Conservation (phyloP, 2,329 filamentous ascomycete species). For the Pseudocercospora vitis region DNA sequence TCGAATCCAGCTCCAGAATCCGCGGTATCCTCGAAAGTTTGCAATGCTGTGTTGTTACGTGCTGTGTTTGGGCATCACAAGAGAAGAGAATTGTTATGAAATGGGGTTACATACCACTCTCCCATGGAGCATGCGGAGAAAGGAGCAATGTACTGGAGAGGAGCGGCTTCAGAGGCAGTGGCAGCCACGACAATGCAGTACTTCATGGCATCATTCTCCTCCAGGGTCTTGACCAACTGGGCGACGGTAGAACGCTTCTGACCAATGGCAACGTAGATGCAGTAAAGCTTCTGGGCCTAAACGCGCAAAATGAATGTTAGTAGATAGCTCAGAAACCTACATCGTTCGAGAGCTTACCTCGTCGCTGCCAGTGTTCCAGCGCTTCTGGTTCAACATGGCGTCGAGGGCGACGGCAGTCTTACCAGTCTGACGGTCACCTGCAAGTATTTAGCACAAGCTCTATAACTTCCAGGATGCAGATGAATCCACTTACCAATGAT, state of each 20-base stretch:
- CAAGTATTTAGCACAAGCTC: too few relatives aligned
- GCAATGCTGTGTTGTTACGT: background rate
- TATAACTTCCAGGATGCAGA: too few relatives aligned
- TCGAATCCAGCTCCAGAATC: too few relatives aligned
- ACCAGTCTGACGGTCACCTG: slow-evolving; percentile 99
- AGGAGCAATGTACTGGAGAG: slow-evolving; percentile 53
- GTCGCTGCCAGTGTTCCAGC: slow-evolving; percentile 85
- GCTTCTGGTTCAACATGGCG: slow-evolving; percentile 98
- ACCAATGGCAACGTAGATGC: slow-evolving; percentile 96
- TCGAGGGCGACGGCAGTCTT: slow-evolving; percentile 99
- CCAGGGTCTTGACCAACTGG: slow-evolving; percentile 98
- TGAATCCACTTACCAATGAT: too few relatives aligned
- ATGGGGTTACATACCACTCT: slow-evolving; percentile 10
- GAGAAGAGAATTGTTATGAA: background rate
- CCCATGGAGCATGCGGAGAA: slow-evolving; percentile 67
- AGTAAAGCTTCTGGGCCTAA: slow-evolving; percentile 99
- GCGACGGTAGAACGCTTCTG: slow-evolving; percentile 99
- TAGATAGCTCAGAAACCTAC: too few relatives aligned
- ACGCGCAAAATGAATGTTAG: too few relatives aligned
- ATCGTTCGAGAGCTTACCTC: too few relatives aligned
- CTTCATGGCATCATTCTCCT: slow-evolving; percentile 99
- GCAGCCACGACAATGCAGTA: slow-evolving; percentile 92
- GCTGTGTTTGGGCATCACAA: background rate
- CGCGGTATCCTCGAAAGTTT: too few relatives aligned
- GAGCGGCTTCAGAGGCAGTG: slow-evolving; percentile 91